These are phyloP conservation scores for Tephrocybe sp. DNA, from an alignment of 768 basidiomycete genomes.

Conservation along the genomic window DNA sequence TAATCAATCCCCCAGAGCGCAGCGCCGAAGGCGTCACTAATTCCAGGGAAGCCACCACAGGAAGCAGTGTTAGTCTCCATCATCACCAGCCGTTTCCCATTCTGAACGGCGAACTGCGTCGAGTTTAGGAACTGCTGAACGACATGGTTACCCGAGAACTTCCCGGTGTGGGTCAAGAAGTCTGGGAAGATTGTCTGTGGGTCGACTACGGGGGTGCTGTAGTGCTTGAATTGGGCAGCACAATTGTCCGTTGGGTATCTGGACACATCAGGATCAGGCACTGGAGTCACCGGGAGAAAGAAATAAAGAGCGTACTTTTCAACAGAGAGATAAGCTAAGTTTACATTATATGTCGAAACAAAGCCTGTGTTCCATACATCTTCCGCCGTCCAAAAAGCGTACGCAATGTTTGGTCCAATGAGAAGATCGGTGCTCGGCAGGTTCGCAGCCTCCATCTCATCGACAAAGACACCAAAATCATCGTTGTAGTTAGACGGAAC, in stretches of 20 bases:
- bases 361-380: constrained; percentile 59
- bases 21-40: constrained; percentile 60
- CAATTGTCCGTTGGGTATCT: constrained; percentile 68
- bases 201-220: constrained; percentile 33
- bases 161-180: constrained; percentile 54
- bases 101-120: constrained; percentile 39
- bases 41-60: constrained; percentile 65
- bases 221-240: constrained; percentile 41
- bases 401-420: constrained; percentile 53
- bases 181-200: constrained; percentile 49
- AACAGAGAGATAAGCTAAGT: too few species aligned
- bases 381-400: constrained; percentile 51
- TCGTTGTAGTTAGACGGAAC: constrained; percentile 41
- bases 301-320: constrained; percentile 38
- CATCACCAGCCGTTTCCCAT: constrained; percentile 53
- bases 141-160: constrained; percentile 42
- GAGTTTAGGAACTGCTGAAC: constrained; percentile 53
- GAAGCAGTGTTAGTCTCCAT: constrained; percentile 71
- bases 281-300: constrained; percentile 12
- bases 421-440: constrained; percentile 41
- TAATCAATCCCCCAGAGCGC: constrained; percentile 67
- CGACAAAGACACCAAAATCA: constrained; percentile 41
- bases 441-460: constrained; percentile 34
- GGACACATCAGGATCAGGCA: constrained; percentile 25
- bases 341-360: constrained; percentile 34